Evolutionary conservation across 225 moss, liverwort and hornwort species (phyloP), one percentile per base, ranked within the genome.

Genomic region (Polytrichum commune): DNA sequence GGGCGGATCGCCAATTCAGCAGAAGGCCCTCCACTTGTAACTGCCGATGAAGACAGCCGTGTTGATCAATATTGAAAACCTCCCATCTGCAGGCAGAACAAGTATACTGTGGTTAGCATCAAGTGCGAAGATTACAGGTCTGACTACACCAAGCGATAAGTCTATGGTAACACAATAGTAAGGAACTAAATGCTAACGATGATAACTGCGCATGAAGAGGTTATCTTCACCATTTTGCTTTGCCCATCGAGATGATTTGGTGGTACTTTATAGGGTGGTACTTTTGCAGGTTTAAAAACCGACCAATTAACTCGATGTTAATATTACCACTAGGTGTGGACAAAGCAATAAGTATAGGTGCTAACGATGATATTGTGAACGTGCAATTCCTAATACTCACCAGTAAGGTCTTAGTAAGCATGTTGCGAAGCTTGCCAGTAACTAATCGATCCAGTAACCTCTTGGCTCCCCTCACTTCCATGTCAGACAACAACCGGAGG

Each of bases 381-480:
- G 2, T 18, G 28, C 7, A 27, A 20, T 7, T 18, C 8, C 28
- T 10, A 24, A 33, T 18, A 16, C 75, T 67, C 24, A 86, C 86
- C 86, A 83, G 63, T 6, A 86, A 57, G 76, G 86, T 81, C 69
- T 74, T 87, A 25, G 72, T 69, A 62, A 87, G 81, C 19, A 96
- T 89, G 55, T 84, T 82, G 16, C 88, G 83, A 20, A 96, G 83
- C 78, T 90, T 96, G 60, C 96, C 96, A 26, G 86, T 64, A 65
- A 89, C 90, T 32, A 96, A 66, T 33, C 96, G 85, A 71, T 96
- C 96, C 61, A 93, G 75, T 53, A 96, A 78, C 64, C 91, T 80
- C 80, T 88, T 86, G 0, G 96, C 85, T 75, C 96, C 96, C 7
- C 76, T 64, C 63, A 96, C 90, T 55, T 89, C 87, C 76, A 81